Base-by-base conservation (phyloP, 2,329 filamentous ascomycete genomes). In the Periconia sp. region DNA sequence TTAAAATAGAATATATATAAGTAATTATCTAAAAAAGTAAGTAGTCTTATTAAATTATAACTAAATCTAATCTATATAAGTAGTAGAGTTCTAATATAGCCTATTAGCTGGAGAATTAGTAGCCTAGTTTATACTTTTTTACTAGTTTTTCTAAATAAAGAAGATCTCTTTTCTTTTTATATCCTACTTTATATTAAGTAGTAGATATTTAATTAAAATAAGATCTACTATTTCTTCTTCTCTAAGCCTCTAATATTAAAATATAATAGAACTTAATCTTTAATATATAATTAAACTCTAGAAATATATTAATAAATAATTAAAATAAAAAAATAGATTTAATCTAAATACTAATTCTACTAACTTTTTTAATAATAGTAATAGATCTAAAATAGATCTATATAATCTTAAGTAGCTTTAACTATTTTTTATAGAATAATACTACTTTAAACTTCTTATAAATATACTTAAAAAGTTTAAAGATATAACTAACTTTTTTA, bases 211-310 rank as follows among this genome's bases (percentile, higher is more conserved):
- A 6, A 40, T 40, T 26, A 21, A 24, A 30, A 25, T 21, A 22
- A 11, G 36, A 22, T 21, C 13, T 22, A 21, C 22, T 19, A 21
- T 35, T 28, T 16, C 21, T 17, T 31, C 19, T 25, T 35, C 22
- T 32, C 31, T 34, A 5, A n/a, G n/a, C n/a, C n/a, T n/a, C n/a
- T 26, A 22, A 43, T 19, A 13, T 46, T 4, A 43, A 43, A 23
- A 50, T 18, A 19, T 17, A 30, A 31, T 50, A 41, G 39, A 50
- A 46, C 25, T 50, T 19, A 17, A 46, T 28, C n/a, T 44, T 33
- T 24, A 33, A 50, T 41, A 50, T 50, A 34, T 46, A 29, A 4
- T 50, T 24, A 46, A 43, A 23, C 21, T 50, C n/a, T 15, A 46
- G 21, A 26, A 15, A 16, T 50, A 43, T 32, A 43, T 50, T 35